These are phyloP conservation scores for Pelagophyceae sp. DNA, from an alignment of 352 stramenopile genomes.

Conservation along the genomic window DNA sequence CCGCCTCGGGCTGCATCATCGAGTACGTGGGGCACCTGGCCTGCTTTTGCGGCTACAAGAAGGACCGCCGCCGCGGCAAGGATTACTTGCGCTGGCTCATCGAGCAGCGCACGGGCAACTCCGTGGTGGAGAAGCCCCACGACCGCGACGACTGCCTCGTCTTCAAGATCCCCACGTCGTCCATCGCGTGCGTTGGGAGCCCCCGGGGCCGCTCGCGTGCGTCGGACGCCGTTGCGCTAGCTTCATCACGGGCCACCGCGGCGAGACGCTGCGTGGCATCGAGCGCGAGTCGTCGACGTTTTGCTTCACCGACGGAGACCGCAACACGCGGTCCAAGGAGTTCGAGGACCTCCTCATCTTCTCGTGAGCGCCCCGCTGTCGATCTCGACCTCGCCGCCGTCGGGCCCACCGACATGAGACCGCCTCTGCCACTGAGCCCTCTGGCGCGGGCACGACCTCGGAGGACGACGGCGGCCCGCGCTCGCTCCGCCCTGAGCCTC, in stretches of 20 bases:
- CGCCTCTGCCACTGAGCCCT: too few relatives aligned
- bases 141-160: conserved; percentile 8
- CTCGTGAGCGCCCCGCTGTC: too few relatives aligned
- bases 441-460: too few relatives aligned
- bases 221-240: background rate
- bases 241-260: conserved; percentile 14
- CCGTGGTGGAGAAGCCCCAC: background rate
- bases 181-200: background rate
- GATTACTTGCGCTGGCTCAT: conserved; percentile 19
- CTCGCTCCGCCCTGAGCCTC: too few relatives aligned
- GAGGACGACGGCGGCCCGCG: too few relatives aligned
- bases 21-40: conserved; percentile 20
- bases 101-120: conserved; percentile 15
- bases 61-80: conserved; percentile 4
- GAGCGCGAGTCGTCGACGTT: conserved; percentile 3
- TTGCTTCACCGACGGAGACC: conserved; percentile 11
- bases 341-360: conserved; percentile 15
- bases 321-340: background rate
- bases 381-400: too few relatives aligned
- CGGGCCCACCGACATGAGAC: too few relatives aligned
- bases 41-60: conserved; percentile 11
- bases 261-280: conserved; percentile 16
- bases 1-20: conserved; percentile 20
- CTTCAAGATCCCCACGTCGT: background rate
- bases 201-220: background rate